Evolutionary conservation across 2,329 filamentous ascomycete species (phyloP).

Genomic region (Septoria petroselini): DNA sequence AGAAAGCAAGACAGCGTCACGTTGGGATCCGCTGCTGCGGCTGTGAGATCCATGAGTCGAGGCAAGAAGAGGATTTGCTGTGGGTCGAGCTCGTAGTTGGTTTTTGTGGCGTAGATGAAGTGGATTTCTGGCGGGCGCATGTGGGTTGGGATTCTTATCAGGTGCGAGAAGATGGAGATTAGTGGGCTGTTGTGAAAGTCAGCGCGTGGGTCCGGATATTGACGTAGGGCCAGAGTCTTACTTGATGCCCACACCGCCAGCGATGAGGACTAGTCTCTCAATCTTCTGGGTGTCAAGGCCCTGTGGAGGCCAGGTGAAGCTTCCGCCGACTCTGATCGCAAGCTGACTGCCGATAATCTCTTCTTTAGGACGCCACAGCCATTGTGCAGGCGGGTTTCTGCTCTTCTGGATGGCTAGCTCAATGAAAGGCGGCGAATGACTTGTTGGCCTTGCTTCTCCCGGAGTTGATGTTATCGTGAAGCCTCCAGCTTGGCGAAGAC

Average conservation of each 20-base stretch:
- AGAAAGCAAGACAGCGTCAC: slow-evolving; percentile 35
- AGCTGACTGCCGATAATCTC: slow-evolving; percentile 60
- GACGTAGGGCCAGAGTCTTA: slow-evolving; percentile 42
- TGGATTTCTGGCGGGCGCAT: slow-evolving; percentile 47
- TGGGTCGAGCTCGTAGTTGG: slow-evolving; percentile 33
- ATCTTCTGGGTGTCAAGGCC: slow-evolving; percentile 44
- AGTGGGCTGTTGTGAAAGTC: too few species aligned
- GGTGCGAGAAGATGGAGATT: slow-evolving; percentile 66
- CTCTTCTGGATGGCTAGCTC: slow-evolving; percentile 77
- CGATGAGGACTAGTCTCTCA: slow-evolving; percentile 67
- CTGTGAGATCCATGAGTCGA: slow-evolving; percentile 41
- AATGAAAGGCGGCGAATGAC: slow-evolving; percentile 51
- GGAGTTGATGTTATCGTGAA: slow-evolving; percentile 85
- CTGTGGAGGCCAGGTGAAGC: slow-evolving; percentile 73
- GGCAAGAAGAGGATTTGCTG: slow-evolving; percentile 48
- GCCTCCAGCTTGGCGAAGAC: slow-evolving; percentile 67
- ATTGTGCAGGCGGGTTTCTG: slow-evolving; percentile 68
- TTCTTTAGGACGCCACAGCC: slow-evolving; percentile 63
- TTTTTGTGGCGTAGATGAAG: slow-evolving; percentile 62
- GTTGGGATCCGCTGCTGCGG: slow-evolving; percentile 22
- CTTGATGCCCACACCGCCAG: slow-evolving; percentile 82
- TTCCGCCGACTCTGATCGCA: slow-evolving; percentile 71
- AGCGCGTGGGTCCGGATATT: too few species aligned
- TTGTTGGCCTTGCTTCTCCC: slow-evolving; percentile 36
- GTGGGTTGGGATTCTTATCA: slow-evolving; percentile 38